Conservation (phyloP, 768 basidiomycete genomes). For the Cystofilobasidium capitatum region DNA sequence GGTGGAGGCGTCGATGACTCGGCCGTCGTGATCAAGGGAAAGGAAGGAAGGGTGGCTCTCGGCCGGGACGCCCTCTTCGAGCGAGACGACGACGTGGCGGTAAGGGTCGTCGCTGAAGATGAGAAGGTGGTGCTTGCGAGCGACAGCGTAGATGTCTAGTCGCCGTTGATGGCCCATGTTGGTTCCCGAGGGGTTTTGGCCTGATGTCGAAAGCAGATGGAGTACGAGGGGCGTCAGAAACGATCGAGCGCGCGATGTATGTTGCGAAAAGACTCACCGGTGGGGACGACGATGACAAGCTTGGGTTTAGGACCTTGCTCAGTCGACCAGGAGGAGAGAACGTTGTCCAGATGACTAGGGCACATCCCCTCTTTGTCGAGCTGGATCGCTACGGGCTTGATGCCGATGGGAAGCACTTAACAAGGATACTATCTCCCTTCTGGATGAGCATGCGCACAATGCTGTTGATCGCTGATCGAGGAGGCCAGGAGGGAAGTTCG, state of each 20-base stretch:
- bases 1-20: constrained; percentile 16
- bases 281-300: constrained; percentile 16
- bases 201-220: background rate
- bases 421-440: background rate
- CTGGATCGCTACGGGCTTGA: constrained; percentile 3
- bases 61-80: background rate
- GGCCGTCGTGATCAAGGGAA: constrained; percentile 16
- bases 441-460: background rate
- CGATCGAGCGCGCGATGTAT: background rate
- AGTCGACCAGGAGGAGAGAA: constrained; percentile 2
- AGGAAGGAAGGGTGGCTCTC: background rate
- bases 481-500: too few species aligned
- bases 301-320: background rate
- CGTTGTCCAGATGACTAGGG: background rate
- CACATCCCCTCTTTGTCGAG: constrained; percentile 16
- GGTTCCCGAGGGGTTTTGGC: constrained; percentile 14
- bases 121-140: constrained; percentile 19
- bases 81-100: background rate
- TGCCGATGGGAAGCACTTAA: background rate
- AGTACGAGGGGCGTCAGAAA: too few species aligned
- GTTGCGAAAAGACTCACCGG: constrained; percentile 8
- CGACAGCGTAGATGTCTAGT: constrained; percentile 13
- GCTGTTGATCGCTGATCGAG: background rate
- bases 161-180: constrained; percentile 5
- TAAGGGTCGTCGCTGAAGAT: constrained; percentile 20